Evolutionary conservation across 2,329 filamentous ascomycete species (phyloP).

Genomic region (Shiraia bambusicola): DNA sequence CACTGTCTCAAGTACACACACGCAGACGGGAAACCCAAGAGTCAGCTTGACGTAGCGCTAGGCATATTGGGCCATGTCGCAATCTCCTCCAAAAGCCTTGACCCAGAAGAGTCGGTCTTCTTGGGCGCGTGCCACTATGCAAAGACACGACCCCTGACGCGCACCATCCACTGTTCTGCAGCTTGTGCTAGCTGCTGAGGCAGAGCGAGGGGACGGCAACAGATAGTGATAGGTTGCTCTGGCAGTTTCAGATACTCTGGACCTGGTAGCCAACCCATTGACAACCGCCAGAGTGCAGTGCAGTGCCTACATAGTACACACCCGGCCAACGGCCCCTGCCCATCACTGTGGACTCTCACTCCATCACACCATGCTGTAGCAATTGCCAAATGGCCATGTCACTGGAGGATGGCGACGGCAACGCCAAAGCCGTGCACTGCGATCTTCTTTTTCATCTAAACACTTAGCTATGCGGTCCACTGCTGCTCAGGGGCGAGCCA

Average conservation of each 20-base stretch:
- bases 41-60: conserved; percentile 6
- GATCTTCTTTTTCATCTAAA: conserved; percentile 26
- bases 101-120: conserved; percentile 2
- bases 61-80: not conserved
- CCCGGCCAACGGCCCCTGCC: not conserved
- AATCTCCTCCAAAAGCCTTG: conserved; percentile 1
- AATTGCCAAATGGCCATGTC: conserved; percentile 17
- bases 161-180: conserved; percentile 3
- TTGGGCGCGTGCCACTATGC: conserved; percentile 3
- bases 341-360: not conserved
- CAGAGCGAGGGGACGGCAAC: not conserved
- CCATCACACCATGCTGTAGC: conserved; percentile 2
- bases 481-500: conserved; percentile 18
- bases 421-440: not conserved
- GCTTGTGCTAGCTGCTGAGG: conserved; percentile 7
- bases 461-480: conserved; percentile 3
- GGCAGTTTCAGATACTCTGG: conserved; percentile 1
- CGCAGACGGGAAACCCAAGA: conserved; percentile 8
- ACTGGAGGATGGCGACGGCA: conserved; percentile 12
- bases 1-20: conserved; percentile 16
- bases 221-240: conserved; percentile 1
- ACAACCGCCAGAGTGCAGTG: not conserved
- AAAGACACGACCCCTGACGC: conserved; percentile 6
- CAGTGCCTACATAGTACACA: not conserved
- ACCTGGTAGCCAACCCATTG: too few relatives aligned